Percentiles rank a stretch among this genome's conserved stretches.
Conservation (phyloP, 345 rosid species). For the Tarenaya hassleriana region DNA sequence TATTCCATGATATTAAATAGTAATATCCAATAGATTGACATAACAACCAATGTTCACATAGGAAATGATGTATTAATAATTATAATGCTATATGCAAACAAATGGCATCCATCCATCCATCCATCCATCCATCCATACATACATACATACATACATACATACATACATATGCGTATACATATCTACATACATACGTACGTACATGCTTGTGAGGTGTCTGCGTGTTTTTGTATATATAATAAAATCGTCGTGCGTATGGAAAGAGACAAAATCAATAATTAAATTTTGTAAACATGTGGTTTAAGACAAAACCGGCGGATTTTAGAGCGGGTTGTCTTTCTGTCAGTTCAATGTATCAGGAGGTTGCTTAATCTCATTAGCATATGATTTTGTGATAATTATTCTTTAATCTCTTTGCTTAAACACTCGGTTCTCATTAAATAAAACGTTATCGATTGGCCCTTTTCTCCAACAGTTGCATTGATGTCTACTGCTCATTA, state of each 20-base stretch:
- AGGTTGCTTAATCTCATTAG: conserved; percentile 20
- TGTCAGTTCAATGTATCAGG: conserved; percentile 28
- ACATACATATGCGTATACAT: conserved; percentile 1
- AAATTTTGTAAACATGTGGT: conserved; percentile 33
- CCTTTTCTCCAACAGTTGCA: conserved; percentile 14
- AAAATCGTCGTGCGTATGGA: conserved; percentile 15
- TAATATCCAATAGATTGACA: too few species aligned
- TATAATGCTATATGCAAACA: too few species aligned
- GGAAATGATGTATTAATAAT: too few species aligned
- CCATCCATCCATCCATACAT: not conserved
- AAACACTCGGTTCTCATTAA: conserved; percentile 3
- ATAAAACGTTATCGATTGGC: conserved; percentile 20
- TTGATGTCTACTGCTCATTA: conserved; percentile 9
- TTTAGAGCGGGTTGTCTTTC: conserved; percentile 20
- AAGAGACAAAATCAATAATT: conserved; percentile 31
- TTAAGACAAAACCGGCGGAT: conserved; percentile 31
- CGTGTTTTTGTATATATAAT: conserved; percentile 4
- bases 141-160: not conserved
- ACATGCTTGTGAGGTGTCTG: too few species aligned
- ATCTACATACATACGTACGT: conserved; percentile 4
- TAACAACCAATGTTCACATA: too few species aligned
- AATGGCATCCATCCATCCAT: too few species aligned
- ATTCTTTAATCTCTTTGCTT: conserved; percentile 18
- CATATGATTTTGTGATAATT: conserved; percentile 14
- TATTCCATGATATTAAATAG: not conserved